Conservation (phyloP, 2,329 filamentous ascomycete species). For the Blastomyces gilchristii region DNA sequence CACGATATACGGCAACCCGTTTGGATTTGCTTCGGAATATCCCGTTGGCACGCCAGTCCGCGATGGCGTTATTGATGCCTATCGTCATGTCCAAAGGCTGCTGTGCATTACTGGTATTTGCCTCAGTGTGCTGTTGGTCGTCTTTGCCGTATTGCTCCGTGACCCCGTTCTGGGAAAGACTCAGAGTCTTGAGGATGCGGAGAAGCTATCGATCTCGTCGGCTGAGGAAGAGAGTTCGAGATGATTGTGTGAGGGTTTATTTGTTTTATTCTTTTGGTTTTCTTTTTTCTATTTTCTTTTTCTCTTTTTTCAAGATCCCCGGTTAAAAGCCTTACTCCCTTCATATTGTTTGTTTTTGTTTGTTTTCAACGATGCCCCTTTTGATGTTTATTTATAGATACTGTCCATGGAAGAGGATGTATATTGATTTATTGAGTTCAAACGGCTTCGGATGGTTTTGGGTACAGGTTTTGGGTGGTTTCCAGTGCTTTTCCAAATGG, state of each 20-base stretch:
- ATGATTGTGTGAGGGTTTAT: background rate
- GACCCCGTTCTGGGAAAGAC: slow-evolving; percentile 39
- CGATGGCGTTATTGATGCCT: slow-evolving; percentile 36
- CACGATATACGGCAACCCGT: slow-evolving; percentile 34
- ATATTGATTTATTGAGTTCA: too few species aligned
- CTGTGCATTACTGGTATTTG: slow-evolving; percentile 44
- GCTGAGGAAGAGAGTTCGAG: slow-evolving; percentile 10
- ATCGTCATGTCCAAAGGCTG: slow-evolving; percentile 38
- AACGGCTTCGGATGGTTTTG: too few species aligned
- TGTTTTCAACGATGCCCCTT: too few species aligned
- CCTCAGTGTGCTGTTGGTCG: slow-evolving; percentile 38
- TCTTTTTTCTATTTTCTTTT: background rate
- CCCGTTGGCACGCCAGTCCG: slow-evolving; percentile 38
- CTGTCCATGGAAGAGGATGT: too few species aligned
- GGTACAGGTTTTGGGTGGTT: too few species aligned
- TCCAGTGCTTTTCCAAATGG: too few species aligned
- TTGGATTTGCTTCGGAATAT: slow-evolving; percentile 29
- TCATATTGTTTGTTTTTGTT: background rate
- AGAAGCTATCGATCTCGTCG: slow-evolving; percentile 18
- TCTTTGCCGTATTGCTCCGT: slow-evolving; percentile 37
- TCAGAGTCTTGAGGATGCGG: slow-evolving; percentile 38
- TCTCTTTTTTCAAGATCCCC: background rate
- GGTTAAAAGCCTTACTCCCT: background rate
- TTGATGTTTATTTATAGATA: too few species aligned
- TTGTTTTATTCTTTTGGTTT: background rate